Percentiles rank a stretch among this genome's conserved stretches.
phyloP scores from a whole-genome alignment of 73 alveolate species.

The Blepharisma stoltei region DNA sequence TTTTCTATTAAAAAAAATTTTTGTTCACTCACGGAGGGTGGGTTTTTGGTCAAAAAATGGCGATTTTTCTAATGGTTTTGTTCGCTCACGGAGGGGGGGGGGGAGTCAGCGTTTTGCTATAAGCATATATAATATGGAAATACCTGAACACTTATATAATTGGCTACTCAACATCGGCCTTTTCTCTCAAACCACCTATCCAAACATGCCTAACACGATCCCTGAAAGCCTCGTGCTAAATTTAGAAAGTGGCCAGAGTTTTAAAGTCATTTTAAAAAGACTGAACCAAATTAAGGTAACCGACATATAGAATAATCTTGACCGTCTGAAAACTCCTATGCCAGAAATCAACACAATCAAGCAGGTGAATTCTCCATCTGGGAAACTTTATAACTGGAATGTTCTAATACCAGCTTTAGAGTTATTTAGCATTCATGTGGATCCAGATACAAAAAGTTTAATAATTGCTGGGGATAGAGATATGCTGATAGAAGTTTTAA shows the following conservation, averaged over 20 bases:
- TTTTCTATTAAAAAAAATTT: no score
- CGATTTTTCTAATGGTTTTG: no score
- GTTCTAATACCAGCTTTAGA: conserved; percentile 50
- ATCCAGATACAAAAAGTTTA: conserved; percentile 55
- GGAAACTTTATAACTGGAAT: conserved; percentile 77
- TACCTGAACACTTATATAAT: conserved; percentile 33
- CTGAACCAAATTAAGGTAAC: conserved; percentile 42
- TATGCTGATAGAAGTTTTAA: conserved; percentile 39
- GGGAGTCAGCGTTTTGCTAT: no score
- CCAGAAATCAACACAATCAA: conserved; percentile 49
- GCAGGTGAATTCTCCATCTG: conserved; percentile 45
- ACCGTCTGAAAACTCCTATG: conserved; percentile 42
- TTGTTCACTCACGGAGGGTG: no score
- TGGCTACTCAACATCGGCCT: conserved; percentile 35
- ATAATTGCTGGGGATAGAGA: conserved; percentile 56
- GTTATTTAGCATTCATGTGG: conserved; percentile 64
- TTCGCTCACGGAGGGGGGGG: no score
- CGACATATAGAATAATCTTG: conserved; percentile 3
- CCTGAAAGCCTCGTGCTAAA: conserved; percentile 23
- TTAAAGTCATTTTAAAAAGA: conserved; percentile 38
- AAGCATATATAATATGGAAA: conserved; percentile 32
- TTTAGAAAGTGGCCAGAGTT: conserved; percentile 45
- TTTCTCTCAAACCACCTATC: conserved; percentile 4
- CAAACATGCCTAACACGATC: conserved; percentile 17
- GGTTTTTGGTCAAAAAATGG: no score